phyloP scores from a whole-genome alignment of 108 stramenopile genomes.

The Nitzschia sp. region DNA sequence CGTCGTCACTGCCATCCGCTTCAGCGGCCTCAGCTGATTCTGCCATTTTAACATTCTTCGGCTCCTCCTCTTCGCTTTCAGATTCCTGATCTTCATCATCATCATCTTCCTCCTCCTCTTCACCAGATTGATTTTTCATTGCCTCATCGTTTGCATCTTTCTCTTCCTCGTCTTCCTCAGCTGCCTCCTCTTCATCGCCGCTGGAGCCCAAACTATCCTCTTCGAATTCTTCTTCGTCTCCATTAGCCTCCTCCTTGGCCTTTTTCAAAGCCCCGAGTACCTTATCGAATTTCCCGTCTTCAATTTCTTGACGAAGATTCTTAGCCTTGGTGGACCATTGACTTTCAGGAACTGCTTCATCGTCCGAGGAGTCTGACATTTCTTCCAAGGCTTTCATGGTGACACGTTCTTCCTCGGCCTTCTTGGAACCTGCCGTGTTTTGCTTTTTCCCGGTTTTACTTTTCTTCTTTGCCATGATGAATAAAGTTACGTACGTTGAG shows the following conservation, averaged over 20 bases:
- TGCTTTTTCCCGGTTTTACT: constrained; percentile 13
- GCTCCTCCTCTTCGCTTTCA: constrained; percentile 32
- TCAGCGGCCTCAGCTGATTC: constrained; percentile 29
- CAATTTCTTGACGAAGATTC: constrained; percentile 51
- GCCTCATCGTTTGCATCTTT: constrained; percentile 38
- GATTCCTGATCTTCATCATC: constrained; percentile 32
- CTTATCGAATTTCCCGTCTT: constrained; percentile 45
- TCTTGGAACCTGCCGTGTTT: constrained; percentile 21
- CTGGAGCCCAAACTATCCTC: constrained; percentile 38
- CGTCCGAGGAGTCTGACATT: constrained; percentile 58
- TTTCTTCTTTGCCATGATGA: constrained; percentile 31
- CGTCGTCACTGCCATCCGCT: constrained; percentile 20
- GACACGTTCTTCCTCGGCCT: constrained; percentile 24
- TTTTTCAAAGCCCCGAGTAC: constrained; percentile 29
- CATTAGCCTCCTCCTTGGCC: constrained; percentile 23
- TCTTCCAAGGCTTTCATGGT: constrained; percentile 32
- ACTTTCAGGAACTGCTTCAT: constrained; percentile 35
- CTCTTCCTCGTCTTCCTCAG: constrained; percentile 55
- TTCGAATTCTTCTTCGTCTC: constrained; percentile 49
- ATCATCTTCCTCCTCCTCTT: constrained; percentile 29
- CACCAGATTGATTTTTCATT: constrained; percentile 40
- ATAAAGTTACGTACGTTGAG: too few relatives aligned
- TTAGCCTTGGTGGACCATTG: constrained; percentile 59
- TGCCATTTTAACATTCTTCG: constrained; percentile 12
- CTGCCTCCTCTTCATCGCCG: constrained; percentile 52